These are phyloP conservation scores for Chaetomiaceae sp. DNA, from an alignment of 2,329 filamentous ascomycete species.

Conservation along the genomic window DNA sequence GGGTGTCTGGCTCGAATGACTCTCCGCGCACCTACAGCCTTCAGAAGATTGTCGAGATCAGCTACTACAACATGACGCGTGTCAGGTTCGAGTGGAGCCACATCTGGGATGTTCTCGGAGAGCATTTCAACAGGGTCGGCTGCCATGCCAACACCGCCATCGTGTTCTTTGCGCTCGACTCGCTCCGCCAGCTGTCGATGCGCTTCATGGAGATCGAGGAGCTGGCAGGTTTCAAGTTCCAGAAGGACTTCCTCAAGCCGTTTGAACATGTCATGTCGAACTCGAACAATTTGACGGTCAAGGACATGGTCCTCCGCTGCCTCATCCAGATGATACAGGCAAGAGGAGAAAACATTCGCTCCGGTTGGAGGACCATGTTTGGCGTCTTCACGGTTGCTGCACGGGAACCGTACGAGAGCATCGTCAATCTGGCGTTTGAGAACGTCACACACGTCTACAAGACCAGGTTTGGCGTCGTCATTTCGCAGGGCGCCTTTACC, in stretches of 20 bases:
- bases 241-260: slow-evolving; percentile 97
- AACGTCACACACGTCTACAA: slow-evolving; percentile 96
- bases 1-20: slow-evolving; percentile 92
- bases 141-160: slow-evolving; percentile 95
- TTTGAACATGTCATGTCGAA: slow-evolving; percentile 98
- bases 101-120: slow-evolving; percentile 95
- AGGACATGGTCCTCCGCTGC: slow-evolving; percentile 94
- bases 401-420: slow-evolving; percentile 85
- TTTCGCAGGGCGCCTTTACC: slow-evolving; percentile 93
- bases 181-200: slow-evolving; percentile 92
- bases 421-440: slow-evolving; percentile 95
- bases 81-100: slow-evolving; percentile 98
- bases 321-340: slow-evolving; percentile 99
- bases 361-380: slow-evolving; percentile 99
- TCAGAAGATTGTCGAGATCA: slow-evolving; percentile 97
- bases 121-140: slow-evolving; percentile 97
- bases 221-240: slow-evolving; percentile 97
- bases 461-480: slow-evolving; percentile 90
- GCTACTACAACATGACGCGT: slow-evolving; percentile 99
- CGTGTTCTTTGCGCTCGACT: slow-evolving; percentile 96
- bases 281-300: slow-evolving; percentile 83
- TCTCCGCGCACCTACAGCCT: slow-evolving; percentile 94
- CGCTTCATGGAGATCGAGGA: slow-evolving; percentile 98
- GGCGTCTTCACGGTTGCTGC: slow-evolving; percentile 96
- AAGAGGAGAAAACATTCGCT: slow-evolving; percentile 91